phyloP scores from a whole-genome alignment of 163 green algal genomes.

The Trebouxiophyceae sp. region DNA sequence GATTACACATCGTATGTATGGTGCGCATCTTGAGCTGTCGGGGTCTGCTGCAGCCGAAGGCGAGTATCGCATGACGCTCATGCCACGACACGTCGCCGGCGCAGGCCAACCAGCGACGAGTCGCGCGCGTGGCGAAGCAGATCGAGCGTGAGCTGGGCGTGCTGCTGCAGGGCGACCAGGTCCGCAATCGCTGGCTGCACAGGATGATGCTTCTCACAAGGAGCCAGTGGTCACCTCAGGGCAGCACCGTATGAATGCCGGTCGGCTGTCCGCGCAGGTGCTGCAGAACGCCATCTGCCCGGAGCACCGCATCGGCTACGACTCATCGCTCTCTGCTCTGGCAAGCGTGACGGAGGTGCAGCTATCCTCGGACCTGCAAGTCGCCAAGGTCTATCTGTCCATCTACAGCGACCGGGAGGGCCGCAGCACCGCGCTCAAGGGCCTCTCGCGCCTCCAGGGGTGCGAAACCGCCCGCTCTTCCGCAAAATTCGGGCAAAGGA shows the following conservation, averaged over 20 bases:
- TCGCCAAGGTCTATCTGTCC: slow-evolving; percentile 88
- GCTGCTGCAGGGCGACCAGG: slow-evolving; percentile 62
- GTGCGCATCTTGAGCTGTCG: too few species aligned
- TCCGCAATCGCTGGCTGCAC: slow-evolving; percentile 10
- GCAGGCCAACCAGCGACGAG: slow-evolving; percentile 64
- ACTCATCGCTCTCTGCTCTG: slow-evolving; percentile 62
- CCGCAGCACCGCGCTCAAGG: slow-evolving; percentile 60
- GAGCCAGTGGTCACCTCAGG: too few species aligned
- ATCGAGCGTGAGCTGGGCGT: slow-evolving; percentile 73
- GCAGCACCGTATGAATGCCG: too few species aligned
- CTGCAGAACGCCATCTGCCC: slow-evolving; percentile 71
- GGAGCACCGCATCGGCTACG: slow-evolving; percentile 45
- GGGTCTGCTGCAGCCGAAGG: too few species aligned
- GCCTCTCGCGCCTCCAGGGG: slow-evolving; percentile 63
- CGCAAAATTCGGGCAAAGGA: too few species aligned
- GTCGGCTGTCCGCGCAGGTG: too few species aligned
- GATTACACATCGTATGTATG: too few species aligned
- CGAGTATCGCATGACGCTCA: too few species aligned
- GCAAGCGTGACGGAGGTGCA: slow-evolving; percentile 74
- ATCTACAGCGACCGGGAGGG: slow-evolving; percentile 78
- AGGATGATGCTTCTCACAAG: neutral
- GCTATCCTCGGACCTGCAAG: slow-evolving; percentile 78
- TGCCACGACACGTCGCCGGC: neutral
- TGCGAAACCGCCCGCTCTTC: slow-evolving; percentile 12
- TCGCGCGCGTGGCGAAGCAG: slow-evolving; percentile 66